Evolutionary conservation across 169 alveolate genomes (phyloP), one percentile per base, ranked within the genome.

Genomic region (Eimeria necatrix): DNA sequence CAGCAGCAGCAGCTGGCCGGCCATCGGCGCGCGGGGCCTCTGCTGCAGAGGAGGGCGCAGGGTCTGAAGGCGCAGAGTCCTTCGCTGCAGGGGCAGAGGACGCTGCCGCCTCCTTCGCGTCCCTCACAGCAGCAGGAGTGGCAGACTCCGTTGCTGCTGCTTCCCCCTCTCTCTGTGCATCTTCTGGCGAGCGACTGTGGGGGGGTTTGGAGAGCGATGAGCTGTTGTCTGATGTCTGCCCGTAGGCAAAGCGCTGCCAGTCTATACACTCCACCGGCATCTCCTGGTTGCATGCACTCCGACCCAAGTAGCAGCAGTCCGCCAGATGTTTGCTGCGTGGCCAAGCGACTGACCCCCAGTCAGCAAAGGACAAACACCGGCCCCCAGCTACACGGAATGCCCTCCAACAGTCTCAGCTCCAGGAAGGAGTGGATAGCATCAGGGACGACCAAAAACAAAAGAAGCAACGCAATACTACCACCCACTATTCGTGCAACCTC

Each of bases 171-270:
- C 68, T 56, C 20, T 74, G 48, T 7, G 89, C 22, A 4, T 20
- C 61, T 68, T 49, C 71, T 9, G 53, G 71, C 1, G 3, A 9
- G 24, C 59, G 32, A 1, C 51, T 9, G 5, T 22, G 70, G 20
- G 32, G 26, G 0, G 53, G 24, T 7, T 52, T 56, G 32, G 89
- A 20, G n/a, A 80, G 89, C n/a, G 89, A 80, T 10, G 71, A n/a
- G 51, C 71, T n/a, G 68, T 22, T 46, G 49, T 48, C 49, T 26
- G 89, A 51, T 41, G 68, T 22, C 51, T 22, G 64, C 46, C 89
- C 70, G 61, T 80, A 80, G 70, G 89, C 89, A 46, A 80, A 80
- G 22, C 89, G 89, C 70, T 68, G 46, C 89, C 89, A 80, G 70
- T 80, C 89, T 5, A 80, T 80, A 22, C 89, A 80, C 71, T 80